These are phyloP conservation scores for Trichoderma gracile DNA, from an alignment of 2,329 filamentous ascomycete species.

Conservation along the genomic window DNA sequence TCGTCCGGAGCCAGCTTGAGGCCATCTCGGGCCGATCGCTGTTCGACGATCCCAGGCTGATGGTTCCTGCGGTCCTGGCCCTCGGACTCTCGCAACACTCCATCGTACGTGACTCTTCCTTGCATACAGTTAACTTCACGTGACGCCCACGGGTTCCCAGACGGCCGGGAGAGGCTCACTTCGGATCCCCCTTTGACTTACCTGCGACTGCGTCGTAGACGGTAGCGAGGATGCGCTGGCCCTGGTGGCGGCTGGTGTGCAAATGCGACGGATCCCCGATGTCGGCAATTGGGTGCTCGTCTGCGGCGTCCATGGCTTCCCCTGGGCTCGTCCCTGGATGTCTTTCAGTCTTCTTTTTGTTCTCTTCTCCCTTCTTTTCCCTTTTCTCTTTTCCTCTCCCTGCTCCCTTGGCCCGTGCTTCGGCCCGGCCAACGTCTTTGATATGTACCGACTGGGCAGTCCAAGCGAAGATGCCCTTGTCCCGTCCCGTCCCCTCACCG, in stretches of 20 bases:
- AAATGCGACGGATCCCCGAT: slow-evolving; percentile 9
- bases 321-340: not conserved
- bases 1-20: slow-evolving; percentile 63
- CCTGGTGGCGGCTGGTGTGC: slow-evolving; percentile 26
- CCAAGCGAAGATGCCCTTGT: not conserved
- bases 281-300: slow-evolving; percentile 4
- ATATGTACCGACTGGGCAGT: not conserved
- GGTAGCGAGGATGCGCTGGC: slow-evolving; percentile 47
- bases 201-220: slow-evolving; percentile 75
- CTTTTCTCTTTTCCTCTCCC: not conserved
- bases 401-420: not conserved
- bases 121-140: slow-evolving; percentile 34
- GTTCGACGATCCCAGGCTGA: slow-evolving; percentile 10
- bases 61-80: not conserved
- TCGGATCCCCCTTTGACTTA: slow-evolving; percentile 37
- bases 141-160: slow-evolving; percentile 22
- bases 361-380: not conserved
- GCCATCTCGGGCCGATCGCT: slow-evolving; percentile 20
- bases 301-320: slow-evolving; percentile 9
- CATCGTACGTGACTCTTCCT: slow-evolving; percentile 36
- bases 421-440: not conserved
- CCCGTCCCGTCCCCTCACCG: not conserved
- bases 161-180: slow-evolving; percentile 19
- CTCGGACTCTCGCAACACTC: slow-evolving; percentile 30
- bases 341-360: not conserved